Conservation (phyloP, 768 basidiomycete genomes). For the Agrocybe chaxingu region DNA sequence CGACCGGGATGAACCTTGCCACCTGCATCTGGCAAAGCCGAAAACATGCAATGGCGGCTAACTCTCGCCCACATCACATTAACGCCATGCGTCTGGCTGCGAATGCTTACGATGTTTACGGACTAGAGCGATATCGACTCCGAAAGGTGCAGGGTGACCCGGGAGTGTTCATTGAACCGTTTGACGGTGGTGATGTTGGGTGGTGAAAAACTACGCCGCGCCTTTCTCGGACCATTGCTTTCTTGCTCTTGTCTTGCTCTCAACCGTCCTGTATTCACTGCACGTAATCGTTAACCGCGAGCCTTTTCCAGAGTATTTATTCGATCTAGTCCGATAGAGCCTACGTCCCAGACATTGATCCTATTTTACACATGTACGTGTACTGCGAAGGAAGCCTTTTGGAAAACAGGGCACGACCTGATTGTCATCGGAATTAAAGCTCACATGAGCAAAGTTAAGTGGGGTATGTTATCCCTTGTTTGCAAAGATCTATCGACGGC, state of each 20-base stretch:
- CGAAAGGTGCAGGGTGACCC: constrained; percentile 61
- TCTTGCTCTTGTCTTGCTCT: constrained; percentile 8
- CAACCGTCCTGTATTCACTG: neutral
- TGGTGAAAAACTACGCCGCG: constrained; percentile 43
- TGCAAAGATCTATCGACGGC: no score
- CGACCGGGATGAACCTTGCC: constrained; percentile 83
- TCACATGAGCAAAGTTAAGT: no score
- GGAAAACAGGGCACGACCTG: no score
- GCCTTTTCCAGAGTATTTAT: neutral
- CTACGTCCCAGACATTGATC: neutral
- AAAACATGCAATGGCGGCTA: constrained; percentile 78
- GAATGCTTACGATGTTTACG: constrained; percentile 73
- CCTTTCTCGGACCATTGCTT: constrained; percentile 5
- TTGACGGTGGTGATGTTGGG: constrained; percentile 61
- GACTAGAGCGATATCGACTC: constrained; percentile 72
- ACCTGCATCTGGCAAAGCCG: constrained; percentile 96
- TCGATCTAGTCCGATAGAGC: neutral
- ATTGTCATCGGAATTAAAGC: no score
- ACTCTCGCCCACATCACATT: constrained; percentile 75
- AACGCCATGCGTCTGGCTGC: constrained; percentile 81
- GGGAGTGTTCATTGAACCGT: constrained; percentile 57
- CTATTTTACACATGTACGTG: constrained; percentile 1
- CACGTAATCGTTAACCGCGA: neutral
- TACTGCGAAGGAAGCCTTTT: neutral
- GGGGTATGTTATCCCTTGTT: no score